Evolutionary conservation across 1,139 yeast species (phyloP).

Genomic region (Trichomonascaceae sp.): DNA sequence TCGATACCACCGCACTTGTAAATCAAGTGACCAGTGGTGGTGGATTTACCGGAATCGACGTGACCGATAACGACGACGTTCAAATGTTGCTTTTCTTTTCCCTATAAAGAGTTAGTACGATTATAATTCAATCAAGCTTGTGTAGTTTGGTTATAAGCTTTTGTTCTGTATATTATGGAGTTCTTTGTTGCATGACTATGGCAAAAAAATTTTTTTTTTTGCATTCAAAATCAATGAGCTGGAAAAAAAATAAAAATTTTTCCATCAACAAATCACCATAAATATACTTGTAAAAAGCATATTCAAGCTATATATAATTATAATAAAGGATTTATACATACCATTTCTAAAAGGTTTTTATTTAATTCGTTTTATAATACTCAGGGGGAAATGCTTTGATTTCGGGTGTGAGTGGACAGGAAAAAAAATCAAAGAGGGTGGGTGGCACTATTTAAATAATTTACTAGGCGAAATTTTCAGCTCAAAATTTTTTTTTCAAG

Average conservation of each 20-base stretch:
- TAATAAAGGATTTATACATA: slow-evolving; percentile 17
- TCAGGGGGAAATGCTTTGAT: slow-evolving; percentile 39
- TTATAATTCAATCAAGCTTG: background rate
- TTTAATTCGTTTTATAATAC: slow-evolving; percentile 22
- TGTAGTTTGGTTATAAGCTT: background rate
- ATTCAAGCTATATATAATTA: background rate
- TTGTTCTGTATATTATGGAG: background rate
- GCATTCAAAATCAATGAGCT: background rate
- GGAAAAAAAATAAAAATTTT: background rate
- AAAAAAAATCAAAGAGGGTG: slow-evolving; percentile 18
- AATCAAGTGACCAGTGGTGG: slow-evolving; percentile 98
- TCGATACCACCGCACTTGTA: slow-evolving; percentile 92
- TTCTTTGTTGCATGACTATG: background rate
- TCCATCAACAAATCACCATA: background rate
- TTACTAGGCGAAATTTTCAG: slow-evolving; percentile 5
- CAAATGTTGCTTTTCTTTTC: slow-evolving; percentile 95
- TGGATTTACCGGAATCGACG: slow-evolving; percentile 99
- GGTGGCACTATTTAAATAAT: slow-evolving; percentile 9
- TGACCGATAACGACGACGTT: slow-evolving; percentile 99
- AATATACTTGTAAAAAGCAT: background rate
- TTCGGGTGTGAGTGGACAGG: slow-evolving; percentile 40
- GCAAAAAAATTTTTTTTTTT: background rate
- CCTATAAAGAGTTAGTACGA: slow-evolving; percentile 36
- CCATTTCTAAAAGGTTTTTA: slow-evolving; percentile 31
- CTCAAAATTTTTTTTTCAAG: slow-evolving; percentile 5